Evolutionary conservation across 1,284 basidiomycete genomes (phyloP).

Genomic region (Leccinum pachyderme): DNA sequence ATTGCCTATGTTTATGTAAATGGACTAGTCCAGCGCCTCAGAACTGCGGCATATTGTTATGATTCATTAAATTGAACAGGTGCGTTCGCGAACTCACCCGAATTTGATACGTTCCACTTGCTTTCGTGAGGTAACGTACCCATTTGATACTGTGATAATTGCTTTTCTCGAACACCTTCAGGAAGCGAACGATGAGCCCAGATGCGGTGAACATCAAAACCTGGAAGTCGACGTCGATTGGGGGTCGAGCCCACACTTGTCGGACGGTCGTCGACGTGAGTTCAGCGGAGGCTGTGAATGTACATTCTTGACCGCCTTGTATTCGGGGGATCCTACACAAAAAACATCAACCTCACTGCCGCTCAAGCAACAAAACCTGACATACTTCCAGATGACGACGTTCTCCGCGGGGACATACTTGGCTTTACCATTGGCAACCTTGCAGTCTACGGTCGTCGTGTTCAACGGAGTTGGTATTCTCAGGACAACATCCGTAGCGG

Average conservation of each 20-base stretch:
- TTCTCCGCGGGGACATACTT: constrained; percentile 97
- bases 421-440: constrained; percentile 90
- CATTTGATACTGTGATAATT: constrained; percentile 93
- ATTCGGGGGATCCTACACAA: constrained; percentile 78
- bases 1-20: constrained; percentile 21
- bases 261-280: constrained; percentile 85
- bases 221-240: constrained; percentile 97
- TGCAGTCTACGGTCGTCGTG: constrained; percentile 89
- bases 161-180: constrained; percentile 97
- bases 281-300: constrained; percentile 80
- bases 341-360: constrained; percentile 3
- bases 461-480: constrained; percentile 96
- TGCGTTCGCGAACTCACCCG: constrained; percentile 52
- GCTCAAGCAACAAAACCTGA: constrained; percentile 17
- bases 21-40: constrained; percentile 15
- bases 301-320: constrained; percentile 90
- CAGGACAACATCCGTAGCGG: constrained; percentile 89
- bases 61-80: background rate
- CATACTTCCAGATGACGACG: constrained; percentile 96
- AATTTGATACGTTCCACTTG: constrained; percentile 84
- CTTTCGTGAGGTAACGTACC: constrained; percentile 89
- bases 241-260: constrained; percentile 96
- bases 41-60: constrained; percentile 17
- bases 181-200: constrained; percentile 92
- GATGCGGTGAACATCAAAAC: constrained; percentile 99